Evolutionary conservation across 805 yeast species (phyloP).

Genomic region (Kluyveromyces nonfermentans): DNA sequence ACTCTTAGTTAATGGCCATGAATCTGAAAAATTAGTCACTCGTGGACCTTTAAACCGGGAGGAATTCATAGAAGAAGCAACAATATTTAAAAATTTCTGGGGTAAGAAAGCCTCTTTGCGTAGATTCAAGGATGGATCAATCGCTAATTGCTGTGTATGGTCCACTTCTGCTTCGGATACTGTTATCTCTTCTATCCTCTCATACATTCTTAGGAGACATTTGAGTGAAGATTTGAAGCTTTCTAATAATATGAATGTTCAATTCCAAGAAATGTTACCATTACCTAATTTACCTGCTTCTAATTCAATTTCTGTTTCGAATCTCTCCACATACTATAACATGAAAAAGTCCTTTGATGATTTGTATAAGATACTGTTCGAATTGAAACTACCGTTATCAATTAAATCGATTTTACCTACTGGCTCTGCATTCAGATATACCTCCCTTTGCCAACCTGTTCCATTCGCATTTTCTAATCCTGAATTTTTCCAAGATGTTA

Average conservation of each 20-base stretch:
- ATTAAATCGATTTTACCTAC: slow-evolving; percentile 66
- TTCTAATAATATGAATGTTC: slow-evolving; percentile 28
- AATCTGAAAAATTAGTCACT: slow-evolving; percentile 73
- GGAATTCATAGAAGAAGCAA: slow-evolving; percentile 43
- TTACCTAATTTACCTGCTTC: slow-evolving; percentile 51
- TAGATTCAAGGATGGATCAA: slow-evolving; percentile 86
- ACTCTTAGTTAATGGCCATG: slow-evolving; percentile 56
- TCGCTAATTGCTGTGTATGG: slow-evolving; percentile 91
- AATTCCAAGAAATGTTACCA: slow-evolving; percentile 47
- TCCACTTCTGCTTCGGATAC: slow-evolving; percentile 45
- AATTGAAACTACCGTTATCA: slow-evolving; percentile 56
- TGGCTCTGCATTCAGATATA: slow-evolving; percentile 63
- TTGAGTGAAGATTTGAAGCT: slow-evolving; percentile 35
- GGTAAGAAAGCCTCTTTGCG: slow-evolving; percentile 77
- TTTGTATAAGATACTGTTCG: slow-evolving; percentile 42
- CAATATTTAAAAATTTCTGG: slow-evolving; percentile 78
- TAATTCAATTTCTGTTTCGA: slow-evolving; percentile 40
- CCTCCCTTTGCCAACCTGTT: slow-evolving; percentile 70
- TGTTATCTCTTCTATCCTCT: slow-evolving; percentile 53
- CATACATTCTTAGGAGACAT: slow-evolving; percentile 56
- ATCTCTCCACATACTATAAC: slow-evolving; percentile 34
- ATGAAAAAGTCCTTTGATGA: slow-evolving; percentile 48
- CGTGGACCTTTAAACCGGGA: slow-evolving; percentile 71
- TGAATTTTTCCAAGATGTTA: slow-evolving; percentile 69
- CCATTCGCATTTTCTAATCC: slow-evolving; percentile 71